A percentile compares a stretch with the other conserved stretches of the same genome.
Conservation (phyloP, 768 basidiomycete genomes). For the Suillus discolor region DNA sequence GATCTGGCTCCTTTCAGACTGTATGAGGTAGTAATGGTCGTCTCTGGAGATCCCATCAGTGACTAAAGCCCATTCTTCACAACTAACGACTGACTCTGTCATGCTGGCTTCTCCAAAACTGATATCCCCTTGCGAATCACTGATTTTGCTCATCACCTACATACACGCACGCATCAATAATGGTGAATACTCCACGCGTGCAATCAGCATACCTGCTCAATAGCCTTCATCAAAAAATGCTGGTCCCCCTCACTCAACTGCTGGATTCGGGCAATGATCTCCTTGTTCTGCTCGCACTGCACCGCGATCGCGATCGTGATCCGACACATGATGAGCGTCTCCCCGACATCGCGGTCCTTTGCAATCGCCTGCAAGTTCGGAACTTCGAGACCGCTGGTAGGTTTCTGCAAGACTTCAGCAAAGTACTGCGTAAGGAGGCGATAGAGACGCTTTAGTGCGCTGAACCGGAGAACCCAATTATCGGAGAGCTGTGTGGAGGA, state of each 20-base stretch:
- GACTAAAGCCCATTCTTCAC: conserved; percentile 11
- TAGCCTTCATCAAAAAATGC: conserved; percentile 89
- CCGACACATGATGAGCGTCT: conserved; percentile 75
- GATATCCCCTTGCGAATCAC: conserved; percentile 46
- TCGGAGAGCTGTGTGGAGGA: conserved; percentile 67
- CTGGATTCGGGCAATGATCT: conserved; percentile 89
- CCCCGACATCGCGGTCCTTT: conserved; percentile 66
- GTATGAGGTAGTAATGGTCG: conserved; percentile 86
- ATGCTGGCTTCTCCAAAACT: conserved; percentile 61
- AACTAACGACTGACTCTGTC: conserved; percentile 68
- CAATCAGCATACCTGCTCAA: conserved; percentile 71
- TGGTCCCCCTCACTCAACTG: conserved; percentile 80
- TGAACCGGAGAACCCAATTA: conserved; percentile 90
- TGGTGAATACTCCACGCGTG: background rate
- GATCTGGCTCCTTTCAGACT: conserved; percentile 77
- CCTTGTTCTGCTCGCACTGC: conserved; percentile 86
- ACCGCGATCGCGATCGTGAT: conserved; percentile 85
- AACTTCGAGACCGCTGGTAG: conserved; percentile 76
- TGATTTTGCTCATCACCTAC: conserved; percentile 79
- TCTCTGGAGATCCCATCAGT: conserved; percentile 51
- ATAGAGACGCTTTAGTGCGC: conserved; percentile 80
- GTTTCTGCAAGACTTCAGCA: conserved; percentile 80
- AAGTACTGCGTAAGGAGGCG: conserved; percentile 89
- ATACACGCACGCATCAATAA: conserved; percentile 28
- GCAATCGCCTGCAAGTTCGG: conserved; percentile 88